These are phyloP conservation scores for Blastocystis sp. DNA, from an alignment of 352 stramenopile genomes.

Conservation along the genomic window DNA sequence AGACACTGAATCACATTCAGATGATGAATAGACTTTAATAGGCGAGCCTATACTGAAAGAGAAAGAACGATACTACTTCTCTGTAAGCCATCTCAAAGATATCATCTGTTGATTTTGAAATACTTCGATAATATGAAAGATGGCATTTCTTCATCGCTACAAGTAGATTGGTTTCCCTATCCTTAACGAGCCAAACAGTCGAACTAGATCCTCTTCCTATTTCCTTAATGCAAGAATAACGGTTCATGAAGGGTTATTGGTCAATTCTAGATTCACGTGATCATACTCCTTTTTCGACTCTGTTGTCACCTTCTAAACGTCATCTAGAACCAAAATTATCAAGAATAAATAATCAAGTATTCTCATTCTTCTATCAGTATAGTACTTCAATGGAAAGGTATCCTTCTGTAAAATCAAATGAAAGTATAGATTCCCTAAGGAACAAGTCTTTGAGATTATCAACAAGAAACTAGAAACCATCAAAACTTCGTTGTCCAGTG, in stretches of 20 bases:
- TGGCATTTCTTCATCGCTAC: constrained; percentile 30
- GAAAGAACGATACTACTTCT: not conserved
- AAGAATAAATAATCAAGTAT: not conserved
- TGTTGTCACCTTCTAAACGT: too few species aligned
- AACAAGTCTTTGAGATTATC: constrained; percentile 27
- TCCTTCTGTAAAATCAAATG: not conserved
- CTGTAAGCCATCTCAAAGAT: not conserved
- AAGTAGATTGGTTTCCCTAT: not conserved
- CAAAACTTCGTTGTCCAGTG: not conserved
- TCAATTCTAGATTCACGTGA: too few species aligned
- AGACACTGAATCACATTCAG: constrained; percentile 11
- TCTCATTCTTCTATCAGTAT: not conserved
- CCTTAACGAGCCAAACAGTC: not conserved
- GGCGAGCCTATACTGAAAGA: not conserved
- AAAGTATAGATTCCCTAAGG: constrained; percentile 22
- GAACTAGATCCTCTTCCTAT: not conserved
- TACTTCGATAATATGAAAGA: not conserved
- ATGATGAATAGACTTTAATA: not conserved
- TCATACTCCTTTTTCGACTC: too few species aligned
- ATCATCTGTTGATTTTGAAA: not conserved
- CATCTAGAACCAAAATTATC: not conserved
- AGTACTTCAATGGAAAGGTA: constrained; percentile 35
- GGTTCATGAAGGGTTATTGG: not conserved
- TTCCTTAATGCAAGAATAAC: not conserved
- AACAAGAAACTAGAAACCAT: constrained; percentile 37